These are phyloP conservation scores for Mucor lusitanicus DNA, from an alignment of 371 early-diverging fungal species.

Conservation along the genomic window DNA sequence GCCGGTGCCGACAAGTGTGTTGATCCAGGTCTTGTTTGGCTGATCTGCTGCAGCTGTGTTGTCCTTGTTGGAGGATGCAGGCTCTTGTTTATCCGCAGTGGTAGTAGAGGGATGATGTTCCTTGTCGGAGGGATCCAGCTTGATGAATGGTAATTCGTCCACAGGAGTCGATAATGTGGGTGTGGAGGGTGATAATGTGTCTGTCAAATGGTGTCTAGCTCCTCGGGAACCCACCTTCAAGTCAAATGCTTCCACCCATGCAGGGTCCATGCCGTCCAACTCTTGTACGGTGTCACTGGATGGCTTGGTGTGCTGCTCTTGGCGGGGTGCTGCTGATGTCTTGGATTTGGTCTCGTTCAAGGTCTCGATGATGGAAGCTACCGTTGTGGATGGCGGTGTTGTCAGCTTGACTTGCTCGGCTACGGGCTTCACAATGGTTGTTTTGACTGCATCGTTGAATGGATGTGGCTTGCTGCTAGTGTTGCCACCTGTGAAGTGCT, in stretches of 20 bases:
- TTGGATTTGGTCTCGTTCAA: background rate
- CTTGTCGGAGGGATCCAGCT: background rate
- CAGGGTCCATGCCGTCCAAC: slow-evolving; percentile 14
- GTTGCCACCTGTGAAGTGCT: background rate
- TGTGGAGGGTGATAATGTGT: slow-evolving; percentile 8
- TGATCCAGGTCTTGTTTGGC: background rate
- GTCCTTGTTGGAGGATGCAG: background rate
- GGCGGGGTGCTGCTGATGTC: background rate
- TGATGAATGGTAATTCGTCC: background rate
- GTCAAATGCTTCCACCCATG: slow-evolving; percentile 33
- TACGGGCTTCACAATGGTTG: background rate
- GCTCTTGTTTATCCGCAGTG: background rate
- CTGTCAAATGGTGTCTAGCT: slow-evolving; percentile 5
- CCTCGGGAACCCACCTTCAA: slow-evolving; percentile 24
- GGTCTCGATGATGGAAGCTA: background rate
- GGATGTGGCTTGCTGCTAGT: slow-evolving; percentile 5
- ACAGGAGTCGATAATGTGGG: background rate
- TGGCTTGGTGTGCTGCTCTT: background rate
- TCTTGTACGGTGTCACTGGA: background rate
- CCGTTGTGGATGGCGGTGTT: background rate
- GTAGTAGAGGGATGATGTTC: background rate
- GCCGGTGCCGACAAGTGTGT: slow-evolving; percentile 18
- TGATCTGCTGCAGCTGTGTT: background rate
- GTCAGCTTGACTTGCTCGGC: background rate
- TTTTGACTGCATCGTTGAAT: background rate